Evolutionary conservation across 202 grass and related monocot genomes (phyloP), one percentile per base, ranked within the genome.

Genomic region (Setaria italica): DNA sequence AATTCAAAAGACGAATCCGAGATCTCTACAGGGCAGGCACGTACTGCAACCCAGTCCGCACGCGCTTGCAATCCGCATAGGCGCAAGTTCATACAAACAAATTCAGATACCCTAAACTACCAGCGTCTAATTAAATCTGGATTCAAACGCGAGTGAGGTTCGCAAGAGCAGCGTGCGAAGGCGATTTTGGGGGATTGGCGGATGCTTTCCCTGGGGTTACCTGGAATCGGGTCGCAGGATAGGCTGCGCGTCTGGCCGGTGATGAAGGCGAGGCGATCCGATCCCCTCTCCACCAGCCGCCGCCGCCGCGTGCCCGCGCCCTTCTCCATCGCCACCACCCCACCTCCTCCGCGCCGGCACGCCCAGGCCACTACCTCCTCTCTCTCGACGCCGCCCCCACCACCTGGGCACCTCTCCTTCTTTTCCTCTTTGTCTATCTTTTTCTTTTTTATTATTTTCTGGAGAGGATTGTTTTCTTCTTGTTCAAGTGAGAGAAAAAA

Each of bases 211-310:
- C 42, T 68, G n/a, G 60, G 59, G 33, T 77, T 72, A 91, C 89
- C 85, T 85, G 85, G 82, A 41, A 19, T 72, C 3, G 90, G 71
- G 53, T 87, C 78, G 69, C 80, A 21, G 70, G 80, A 34, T 54
- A 85, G 60, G 87, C 39, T 78, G 60, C 68, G 72, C 48, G 77
- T 73, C 82, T 93, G 77, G 41, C 88, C 89, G 42, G 93, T 95
- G 75, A 98, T 98, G 81, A 95, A 87, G 72, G 91, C 86, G 54
- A 98, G 86, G 79, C 88, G 93, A 86, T 98, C 88, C 5, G 93
- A 86, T 89, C 96, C 96, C 64, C 96, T 93, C 78, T 95, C 89
- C 70, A 94, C 84, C 77, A 98, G 89, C 86, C 89, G 84, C 15
- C 90, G 84, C 59, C 91, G 89, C 11, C 95, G 91, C 19, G 76